Conservation (phyloP, 2,329 filamentous ascomycete genomes). For the Talaromyces sp. region DNA sequence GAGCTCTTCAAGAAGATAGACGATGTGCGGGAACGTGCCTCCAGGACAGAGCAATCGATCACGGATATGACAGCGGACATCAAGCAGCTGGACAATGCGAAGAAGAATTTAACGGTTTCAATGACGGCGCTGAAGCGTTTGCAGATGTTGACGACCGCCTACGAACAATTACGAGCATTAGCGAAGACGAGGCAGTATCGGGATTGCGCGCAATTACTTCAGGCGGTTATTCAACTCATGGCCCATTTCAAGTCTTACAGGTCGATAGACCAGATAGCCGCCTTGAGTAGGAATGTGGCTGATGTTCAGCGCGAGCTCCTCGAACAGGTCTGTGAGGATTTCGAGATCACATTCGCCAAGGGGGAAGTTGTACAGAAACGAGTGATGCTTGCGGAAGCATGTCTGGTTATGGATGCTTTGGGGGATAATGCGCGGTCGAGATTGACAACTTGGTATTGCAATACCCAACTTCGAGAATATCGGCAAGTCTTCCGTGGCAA, state of each 20-base stretch:
- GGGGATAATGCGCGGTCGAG: constrained; percentile 80
- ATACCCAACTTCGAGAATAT: constrained; percentile 93
- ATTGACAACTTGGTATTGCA: constrained; percentile 94
- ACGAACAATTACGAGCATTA: constrained; percentile 84
- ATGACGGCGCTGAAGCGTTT: constrained; percentile 97
- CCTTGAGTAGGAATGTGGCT: constrained; percentile 84
- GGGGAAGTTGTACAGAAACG: constrained; percentile 71
- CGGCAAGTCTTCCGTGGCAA: constrained; percentile 92
- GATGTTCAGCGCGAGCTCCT: constrained; percentile 89
- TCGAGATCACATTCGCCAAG: constrained; percentile 91
- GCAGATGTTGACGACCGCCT: constrained; percentile 99
- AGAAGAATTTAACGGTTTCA: constrained; percentile 90
- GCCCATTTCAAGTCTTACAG: constrained; percentile 97
- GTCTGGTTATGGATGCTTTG: constrained; percentile 88
- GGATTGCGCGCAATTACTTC: constrained; percentile 88
- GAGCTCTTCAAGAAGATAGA: constrained; percentile 94
- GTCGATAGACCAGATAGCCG: constrained; percentile 96
- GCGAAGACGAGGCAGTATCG: constrained; percentile 85
- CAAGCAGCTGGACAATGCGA: constrained; percentile 92
- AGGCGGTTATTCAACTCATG: constrained; percentile 96
- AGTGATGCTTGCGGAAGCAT: constrained; percentile 76
- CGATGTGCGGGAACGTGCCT: constrained; percentile 79
- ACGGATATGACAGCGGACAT: constrained; percentile 99
- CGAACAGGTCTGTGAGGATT: constrained; percentile 98
- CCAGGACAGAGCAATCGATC: constrained; percentile 91